Base-by-base conservation (phyloP, 352 stramenopile genomes). In the Plasmopara viticola region DNA sequence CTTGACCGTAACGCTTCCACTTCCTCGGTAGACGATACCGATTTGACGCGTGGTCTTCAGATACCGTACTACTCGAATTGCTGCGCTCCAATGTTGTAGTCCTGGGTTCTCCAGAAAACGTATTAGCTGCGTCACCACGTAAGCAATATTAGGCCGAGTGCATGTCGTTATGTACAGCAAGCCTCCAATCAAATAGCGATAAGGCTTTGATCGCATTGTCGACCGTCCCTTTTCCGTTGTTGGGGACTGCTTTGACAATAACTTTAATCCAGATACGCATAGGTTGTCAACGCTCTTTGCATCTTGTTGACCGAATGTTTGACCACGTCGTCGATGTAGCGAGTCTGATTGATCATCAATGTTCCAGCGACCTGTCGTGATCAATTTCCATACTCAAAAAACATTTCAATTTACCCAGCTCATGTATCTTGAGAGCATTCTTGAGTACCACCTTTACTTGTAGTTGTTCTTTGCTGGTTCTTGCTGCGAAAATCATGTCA, bases 151-250 rank as follows among this genome's bases (percentile, higher is more conserved):
- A 17, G 41, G 41, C 14, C 41, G 20, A 12, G 41, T 47, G 25
- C 18, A 34, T 15, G 41, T 33, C 41, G 41, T 47, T 6, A 47
- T 47, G 13, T 47, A 47, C 17, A 47, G 9, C 8, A 47, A 18
- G 33, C 41, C 31, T 9, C 41, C 41, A 9, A 47, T 47, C 9
- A 31, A 14, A 12, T 17, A 47, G 9, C 41, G 14, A 15, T 47
- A 47, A 7, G 41, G 41, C 13, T 34, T 47, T 10, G 18, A 34
- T 8, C 18, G 8, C 41, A 47, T 47, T 15, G 8, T 6, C 8
- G 15, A 4, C 20, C 17, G 17, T n/a, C n/a, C 17, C 5, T 12
- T 6, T 13, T 44, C 39, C 39, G 39, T 44, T 29, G n/a, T 44
- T 14, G 39, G 39, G 3, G n/a, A 44, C 17, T 30, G 39, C 12